phyloP scores from a whole-genome alignment of 306 rosid genomes.

The Fragaria vesca region DNA sequence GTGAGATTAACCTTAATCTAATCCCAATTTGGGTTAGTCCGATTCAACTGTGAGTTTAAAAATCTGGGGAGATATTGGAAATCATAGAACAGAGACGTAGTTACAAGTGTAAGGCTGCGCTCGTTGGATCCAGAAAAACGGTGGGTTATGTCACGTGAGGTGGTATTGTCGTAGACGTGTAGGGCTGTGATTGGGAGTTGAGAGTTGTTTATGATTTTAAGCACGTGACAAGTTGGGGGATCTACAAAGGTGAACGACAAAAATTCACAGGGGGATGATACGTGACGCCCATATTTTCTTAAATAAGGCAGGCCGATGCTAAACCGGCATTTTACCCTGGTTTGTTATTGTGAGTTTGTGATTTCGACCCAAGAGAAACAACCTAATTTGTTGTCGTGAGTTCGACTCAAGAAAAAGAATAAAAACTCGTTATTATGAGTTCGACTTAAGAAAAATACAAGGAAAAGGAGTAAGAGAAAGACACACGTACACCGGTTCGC shows the following conservation, averaged over 20 bases:
- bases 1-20: neutral
- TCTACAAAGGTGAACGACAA: neutral
- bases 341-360: too few species aligned
- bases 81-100: neutral
- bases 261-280: too few species aligned
- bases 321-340: too few species aligned
- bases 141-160: slow-evolving; percentile 18
- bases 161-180: slow-evolving; percentile 11
- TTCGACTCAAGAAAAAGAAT: too few species aligned
- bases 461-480: neutral
- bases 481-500: too few species aligned
- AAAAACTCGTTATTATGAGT: too few species aligned
- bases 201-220: neutral
- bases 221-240: slow-evolving; percentile 11
- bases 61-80: neutral
- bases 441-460: neutral
- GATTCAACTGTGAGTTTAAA: neutral
- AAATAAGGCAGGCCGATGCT: too few species aligned
- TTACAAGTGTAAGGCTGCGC: slow-evolving; percentile 19
- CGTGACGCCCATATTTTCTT: too few species aligned
- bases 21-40: neutral
- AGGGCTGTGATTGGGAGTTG: neutral
- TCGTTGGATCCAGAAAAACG: slow-evolving; percentile 28
- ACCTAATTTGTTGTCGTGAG: too few species aligned
- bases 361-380: too few species aligned